Evolutionary conservation across 257 asterid genomes (phyloP).

Genomic region (Henckelia pumila): DNA sequence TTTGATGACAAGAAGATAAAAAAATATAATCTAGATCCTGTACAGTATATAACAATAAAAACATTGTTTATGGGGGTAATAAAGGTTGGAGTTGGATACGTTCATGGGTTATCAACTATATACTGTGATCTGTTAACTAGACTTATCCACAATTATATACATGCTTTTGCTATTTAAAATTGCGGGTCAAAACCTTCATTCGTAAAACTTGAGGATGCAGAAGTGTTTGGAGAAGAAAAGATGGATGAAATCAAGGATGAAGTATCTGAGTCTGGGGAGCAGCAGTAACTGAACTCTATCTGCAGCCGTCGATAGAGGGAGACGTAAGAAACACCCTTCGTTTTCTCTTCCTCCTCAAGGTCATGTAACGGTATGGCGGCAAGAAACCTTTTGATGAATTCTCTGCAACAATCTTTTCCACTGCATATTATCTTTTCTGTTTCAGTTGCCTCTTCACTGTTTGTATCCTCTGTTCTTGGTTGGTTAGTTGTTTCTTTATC

Average conservation of each 20-base stretch:
- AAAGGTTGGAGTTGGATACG: neutral
- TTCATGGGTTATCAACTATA: constrained; percentile 6
- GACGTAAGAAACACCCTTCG: constrained; percentile 44
- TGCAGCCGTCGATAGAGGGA: constrained; percentile 60
- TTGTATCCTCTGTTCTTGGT: constrained; percentile 3
- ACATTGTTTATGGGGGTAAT: constrained; percentile 15
- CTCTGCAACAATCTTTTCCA: constrained; percentile 72
- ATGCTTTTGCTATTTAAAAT: constrained; percentile 16
- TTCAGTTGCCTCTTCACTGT: constrained; percentile 8
- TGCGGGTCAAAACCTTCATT: constrained; percentile 6
- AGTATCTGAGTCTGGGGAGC: constrained; percentile 28
- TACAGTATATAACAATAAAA: neutral
- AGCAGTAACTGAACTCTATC: constrained; percentile 65
- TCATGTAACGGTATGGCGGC: constrained; percentile 64
- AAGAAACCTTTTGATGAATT: constrained; percentile 59
- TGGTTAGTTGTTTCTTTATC: neutral
- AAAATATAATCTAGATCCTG: too few species aligned
- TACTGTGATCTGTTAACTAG: neutral
- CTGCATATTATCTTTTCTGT: constrained; percentile 40
- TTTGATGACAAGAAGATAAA: too few species aligned
- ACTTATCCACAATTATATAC: neutral
- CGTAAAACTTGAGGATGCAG: constrained; percentile 37
- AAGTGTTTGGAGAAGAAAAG: constrained; percentile 44
- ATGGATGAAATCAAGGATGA: constrained; percentile 53
- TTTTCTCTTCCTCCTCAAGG: constrained; percentile 56